Evolutionary conservation across 345 rosid species (phyloP), one percentile per base, ranked within the genome.

Genomic region (Eucalyptus cloeziana): DNA sequence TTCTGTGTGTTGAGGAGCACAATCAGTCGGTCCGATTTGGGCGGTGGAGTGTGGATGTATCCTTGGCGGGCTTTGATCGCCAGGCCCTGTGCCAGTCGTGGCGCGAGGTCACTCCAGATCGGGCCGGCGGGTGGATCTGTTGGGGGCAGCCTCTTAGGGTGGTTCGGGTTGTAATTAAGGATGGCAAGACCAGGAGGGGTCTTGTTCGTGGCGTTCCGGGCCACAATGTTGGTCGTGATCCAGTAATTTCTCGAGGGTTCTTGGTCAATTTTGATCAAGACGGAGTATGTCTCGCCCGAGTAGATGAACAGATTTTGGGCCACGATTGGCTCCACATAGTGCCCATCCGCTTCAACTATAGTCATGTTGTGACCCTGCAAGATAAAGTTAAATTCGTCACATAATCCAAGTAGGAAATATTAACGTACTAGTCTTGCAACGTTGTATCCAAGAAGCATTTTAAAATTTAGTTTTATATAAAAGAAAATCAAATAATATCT

Each of bases 281-380:
- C 96, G 1, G 98, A 96, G 67, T 96, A 97, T 4, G 99, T 94
- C 90, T 97, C 97, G 10, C 98, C 99, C 0, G 97, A 95, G 92
- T 95, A 95, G 71, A 96, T 92, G 89, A 93, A 97, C n/a, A 97
- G 90, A 88, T 95, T 97, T 27, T 92, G 92, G 10, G 95, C 95
- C 22, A 91, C 93, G 88, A 96, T 95, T 30, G 98, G 97, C 86
- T 95, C 91, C 0, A 97, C 99, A 69, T 94, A 92, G 90, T 95
- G 95, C 44, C 98, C 97, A 49, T 97, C 98, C 3, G 99, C 91
- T 90, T 96, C 98, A 7, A 96, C 97, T 22, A 96, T 94, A 2
- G 99, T 96, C 95, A 97, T 89, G 62, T 93, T 95, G 85, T 96
- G 98, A 44, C 96, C 99, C 95, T 94, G 90, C 49, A 88, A 2